These are phyloP conservation scores for Eutrema salsugineum DNA, from an alignment of 441 rosid species.

Conservation along the genomic window DNA sequence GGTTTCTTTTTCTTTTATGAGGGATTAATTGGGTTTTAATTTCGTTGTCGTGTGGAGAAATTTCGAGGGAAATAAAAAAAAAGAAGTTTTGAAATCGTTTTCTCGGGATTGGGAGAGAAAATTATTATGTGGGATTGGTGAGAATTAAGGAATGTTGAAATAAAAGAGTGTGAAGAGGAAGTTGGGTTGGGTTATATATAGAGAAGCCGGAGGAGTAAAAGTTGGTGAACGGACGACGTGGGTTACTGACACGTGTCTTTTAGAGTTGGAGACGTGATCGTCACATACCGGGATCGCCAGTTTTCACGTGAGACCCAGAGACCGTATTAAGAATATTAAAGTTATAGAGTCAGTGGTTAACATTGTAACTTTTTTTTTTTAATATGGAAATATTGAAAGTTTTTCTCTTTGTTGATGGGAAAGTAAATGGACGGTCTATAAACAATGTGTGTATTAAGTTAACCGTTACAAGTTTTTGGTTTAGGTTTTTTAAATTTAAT, in stretches of 20 bases:
- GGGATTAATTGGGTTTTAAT: background rate
- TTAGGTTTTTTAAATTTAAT: too few relatives aligned
- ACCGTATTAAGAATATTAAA: background rate
- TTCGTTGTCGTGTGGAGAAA: slow-evolving; percentile 6
- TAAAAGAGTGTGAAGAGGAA: slow-evolving; percentile 9
- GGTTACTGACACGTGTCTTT: slow-evolving; percentile 29
- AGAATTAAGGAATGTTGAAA: slow-evolving; percentile 15
- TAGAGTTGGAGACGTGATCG: slow-evolving; percentile 42
- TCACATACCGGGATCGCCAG: slow-evolving; percentile 31
- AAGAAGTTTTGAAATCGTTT: background rate
- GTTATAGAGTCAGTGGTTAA: background rate
- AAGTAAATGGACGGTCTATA: slow-evolving; percentile 1
- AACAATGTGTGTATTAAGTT: background rate
- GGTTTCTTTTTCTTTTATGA: background rate
- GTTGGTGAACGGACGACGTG: slow-evolving; percentile 36
- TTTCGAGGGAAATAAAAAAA: background rate
- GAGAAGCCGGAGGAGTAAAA: background rate
- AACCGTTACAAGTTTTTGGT: too few relatives aligned
- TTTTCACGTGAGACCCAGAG: slow-evolving; percentile 25
- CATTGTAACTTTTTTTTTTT: background rate
- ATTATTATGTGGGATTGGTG: background rate
- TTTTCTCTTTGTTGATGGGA: background rate
- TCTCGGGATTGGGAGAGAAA: background rate
- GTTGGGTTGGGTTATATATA: slow-evolving; percentile 15
- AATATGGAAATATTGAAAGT: background rate